Percentiles rank a stretch among this genome's conserved stretches.
These are phyloP conservation scores for Clarireedia paspali DNA, from an alignment of 2,329 filamentous ascomycete genomes.

Conservation along the genomic window DNA sequence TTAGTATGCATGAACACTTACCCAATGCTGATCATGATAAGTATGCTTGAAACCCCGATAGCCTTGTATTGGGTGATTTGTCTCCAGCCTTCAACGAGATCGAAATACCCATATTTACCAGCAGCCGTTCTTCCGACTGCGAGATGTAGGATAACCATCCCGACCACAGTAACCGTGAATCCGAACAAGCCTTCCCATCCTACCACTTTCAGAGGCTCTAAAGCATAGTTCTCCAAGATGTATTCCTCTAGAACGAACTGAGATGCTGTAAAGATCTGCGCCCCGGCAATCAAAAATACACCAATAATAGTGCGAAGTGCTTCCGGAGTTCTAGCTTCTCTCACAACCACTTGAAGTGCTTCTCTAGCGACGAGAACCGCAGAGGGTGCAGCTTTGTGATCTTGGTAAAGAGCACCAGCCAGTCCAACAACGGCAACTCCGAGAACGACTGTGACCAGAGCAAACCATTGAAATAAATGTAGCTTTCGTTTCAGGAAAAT, in stretches of 20 bases:
- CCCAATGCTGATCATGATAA: conserved; percentile 98
- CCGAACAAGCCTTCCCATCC: conserved; percentile 96
- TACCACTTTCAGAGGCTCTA: conserved; percentile 75
- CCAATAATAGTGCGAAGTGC: conserved; percentile 69
- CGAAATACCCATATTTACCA: conserved; percentile 79
- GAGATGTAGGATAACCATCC: conserved; percentile 75
- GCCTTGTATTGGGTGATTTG: conserved; percentile 66
- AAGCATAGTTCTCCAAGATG: conserved; percentile 72
- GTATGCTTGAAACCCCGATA: conserved; percentile 68
- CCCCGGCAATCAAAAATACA: conserved; percentile 82
- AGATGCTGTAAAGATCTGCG: conserved; percentile 92
- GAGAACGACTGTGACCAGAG: conserved; percentile 75
- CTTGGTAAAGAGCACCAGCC: conserved; percentile 73
- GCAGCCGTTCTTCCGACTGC: conserved; percentile 65
- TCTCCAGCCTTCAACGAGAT: conserved; percentile 76
- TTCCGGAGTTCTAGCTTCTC: conserved; percentile 40
- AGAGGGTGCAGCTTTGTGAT: conserved; percentile 37
- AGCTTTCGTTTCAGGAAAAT: conserved; percentile 77
- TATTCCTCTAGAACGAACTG: conserved; percentile 96
- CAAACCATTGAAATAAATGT: conserved; percentile 85
- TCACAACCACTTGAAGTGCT: conserved; percentile 34
- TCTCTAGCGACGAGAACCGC: conserved; percentile 33
- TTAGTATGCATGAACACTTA: conserved; percentile 38
- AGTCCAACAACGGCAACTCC: conserved; percentile 88
- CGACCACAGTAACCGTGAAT: conserved; percentile 67